phyloP scores from a whole-genome alignment of 148 eudicot species.

The Fagopyrum esculentum region DNA sequence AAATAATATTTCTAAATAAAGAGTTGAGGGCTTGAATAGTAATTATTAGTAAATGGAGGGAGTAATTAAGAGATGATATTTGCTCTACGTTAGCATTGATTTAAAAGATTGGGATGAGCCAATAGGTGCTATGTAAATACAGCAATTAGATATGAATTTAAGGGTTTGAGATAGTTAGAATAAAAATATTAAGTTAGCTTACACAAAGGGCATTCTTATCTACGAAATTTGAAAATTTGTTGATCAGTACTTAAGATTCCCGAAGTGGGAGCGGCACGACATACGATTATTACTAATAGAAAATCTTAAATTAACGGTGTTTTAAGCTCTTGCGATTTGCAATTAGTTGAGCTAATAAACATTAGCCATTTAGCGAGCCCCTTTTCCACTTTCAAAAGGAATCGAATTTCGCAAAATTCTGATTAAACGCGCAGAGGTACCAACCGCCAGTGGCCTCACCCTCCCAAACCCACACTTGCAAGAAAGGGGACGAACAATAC shows the following conservation, averaged over 20 bases:
- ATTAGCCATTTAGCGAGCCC: background rate
- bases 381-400: background rate
- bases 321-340: background rate
- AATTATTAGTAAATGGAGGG: no score
- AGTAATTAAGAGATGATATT: no score
- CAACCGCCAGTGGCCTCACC: constrained; percentile 6
- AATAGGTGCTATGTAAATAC: no score
- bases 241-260: background rate
- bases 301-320: background rate
- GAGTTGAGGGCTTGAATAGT: no score
- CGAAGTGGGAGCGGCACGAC: background rate
- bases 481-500: background rate
- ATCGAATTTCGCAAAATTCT: background rate
- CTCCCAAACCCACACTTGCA: background rate
- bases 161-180: background rate
- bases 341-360: constrained; percentile 7
- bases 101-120: no score
- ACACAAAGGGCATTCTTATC: background rate
- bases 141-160: no score
- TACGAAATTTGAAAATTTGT: background rate
- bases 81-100: no score
- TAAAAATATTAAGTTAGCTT: background rate
- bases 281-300: background rate
- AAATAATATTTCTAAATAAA: no score
- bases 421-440: constrained; percentile 3